Base-by-base conservation (phyloP, 106 monocot genomes). In the Narthecium ossifragum region DNA sequence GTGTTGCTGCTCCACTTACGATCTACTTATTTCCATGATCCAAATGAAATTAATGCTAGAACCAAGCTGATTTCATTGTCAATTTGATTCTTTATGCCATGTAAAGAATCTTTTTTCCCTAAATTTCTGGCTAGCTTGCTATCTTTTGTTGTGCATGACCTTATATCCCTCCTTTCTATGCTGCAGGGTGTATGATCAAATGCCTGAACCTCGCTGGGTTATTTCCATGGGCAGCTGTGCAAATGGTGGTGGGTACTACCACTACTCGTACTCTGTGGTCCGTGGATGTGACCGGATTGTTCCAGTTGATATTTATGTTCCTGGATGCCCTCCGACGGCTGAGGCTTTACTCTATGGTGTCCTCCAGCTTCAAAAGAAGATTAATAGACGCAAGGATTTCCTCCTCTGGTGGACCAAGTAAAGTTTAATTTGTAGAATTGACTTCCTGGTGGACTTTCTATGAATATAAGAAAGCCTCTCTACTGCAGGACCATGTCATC, bases 141-240 rank as follows among this genome's bases (percentile, higher is more conserved):
- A n/a, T n/a, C n/a, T n/a, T n/a, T n/a, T n/a, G n/a, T n/a, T n/a
- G n/a, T n/a, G n/a, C n/a, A n/a, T n/a, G n/a, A n/a, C n/a, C n/a
- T n/a, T n/a, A n/a, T n/a, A n/a, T n/a, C n/a, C n/a, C 12, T 33
- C 17, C n/a, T 76, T 64, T 38, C 46, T 73, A 46, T 23, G 7
- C 60, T 70, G 64, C 74, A 96, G 94, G 69, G 94, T 96, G 21
- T 96, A 98, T 55, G 96, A 98, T 66, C 96, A 98, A 64, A 98
- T 98, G 90, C 96, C 96, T 8, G 96, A 98, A 59, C 96, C 96
- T 22, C 72, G 96, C 1, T 98, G 96, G 96, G 96, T 98, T 8
- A 98, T 98, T 60, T 98, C 96, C 14, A 98, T 98, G 96, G 96
- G 96, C 21, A 98, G 96, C 69, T 98, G 96, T 67, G 96, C 96